Evolutionary conservation across 371 early-diverging fungal species (phyloP), one percentile per base, ranked within the genome.

Genomic region (Dichotomocladium elegans): DNA sequence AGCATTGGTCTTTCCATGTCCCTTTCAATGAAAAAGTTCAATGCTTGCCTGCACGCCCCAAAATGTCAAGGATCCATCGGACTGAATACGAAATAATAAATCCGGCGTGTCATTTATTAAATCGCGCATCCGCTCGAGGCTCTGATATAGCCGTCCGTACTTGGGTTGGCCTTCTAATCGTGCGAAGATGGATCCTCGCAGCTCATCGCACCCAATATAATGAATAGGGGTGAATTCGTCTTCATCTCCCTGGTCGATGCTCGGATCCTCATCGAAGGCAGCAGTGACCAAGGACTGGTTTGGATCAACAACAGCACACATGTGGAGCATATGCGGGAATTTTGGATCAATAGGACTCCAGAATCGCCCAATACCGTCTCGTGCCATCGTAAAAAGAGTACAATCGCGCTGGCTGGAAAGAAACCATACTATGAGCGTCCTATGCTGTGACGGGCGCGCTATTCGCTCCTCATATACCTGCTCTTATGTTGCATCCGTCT

Each of bases 31-130:
- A 51, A 24, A 47, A 17, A 43, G 12, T n/a, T n/a, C n/a, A n/a
- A n/a, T n/a, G 0, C 33, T 29, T 66, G 86, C 89, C 76, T 88
- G 86, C 14, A 93, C 70, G 2, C 92, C 92, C 92, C 91, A 93
- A 17, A 92, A 79, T 1, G 78, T 72, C 60, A 91, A 66, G 2
- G 89, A 80, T 0, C 92, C 90, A 60, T 89, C 87, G 7, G 65
- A 56, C 31, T 83, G 77, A 24, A 90, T 68, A 30, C 84, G 80
- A 57, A 91, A 87, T 15, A 92, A 61, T 50, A 92, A 69, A 57
- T 91, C 92, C 0, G 91, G 85, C n/a, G 89, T 88, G 31, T 90
- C 91, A 41, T 72, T 74, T 10, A 87, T 60, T 27, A 86, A 57
- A 24, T 84, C 86, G 30, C 72, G 60, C 31, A 92, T 55, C 34